A percentile compares a stretch with the other conserved stretches of the same genome.
These are phyloP conservation scores for Dendrostoma leiphaemia DNA, from an alignment of 2,329 filamentous ascomycete genomes.

Conservation along the genomic window DNA sequence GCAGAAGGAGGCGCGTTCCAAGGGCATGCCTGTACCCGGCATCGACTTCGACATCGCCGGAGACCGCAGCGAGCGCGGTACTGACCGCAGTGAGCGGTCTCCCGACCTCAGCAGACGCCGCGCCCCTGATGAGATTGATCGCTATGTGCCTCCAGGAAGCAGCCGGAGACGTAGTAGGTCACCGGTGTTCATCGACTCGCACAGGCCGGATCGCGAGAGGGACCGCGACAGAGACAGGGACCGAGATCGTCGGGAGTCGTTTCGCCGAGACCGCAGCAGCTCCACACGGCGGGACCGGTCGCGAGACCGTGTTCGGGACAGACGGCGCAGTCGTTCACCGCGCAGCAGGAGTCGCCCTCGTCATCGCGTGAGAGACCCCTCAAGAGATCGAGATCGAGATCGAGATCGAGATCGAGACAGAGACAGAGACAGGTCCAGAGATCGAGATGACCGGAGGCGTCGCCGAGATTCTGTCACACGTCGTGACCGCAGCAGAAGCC, in stretches of 20 bases:
- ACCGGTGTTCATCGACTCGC: slow-evolving; percentile 22
- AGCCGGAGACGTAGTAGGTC: slow-evolving; percentile 26
- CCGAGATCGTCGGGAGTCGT: slow-evolving; percentile 40
- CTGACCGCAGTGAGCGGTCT: slow-evolving; percentile 26
- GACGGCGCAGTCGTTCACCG: slow-evolving; percentile 21
- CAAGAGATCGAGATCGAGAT: slow-evolving; percentile 21
- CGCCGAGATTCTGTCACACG: slow-evolving; percentile 31
- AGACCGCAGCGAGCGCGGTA: slow-evolving; percentile 29
- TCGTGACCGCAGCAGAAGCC: slow-evolving; percentile 19
- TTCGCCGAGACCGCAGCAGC: slow-evolving; percentile 54
- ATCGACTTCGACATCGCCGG: slow-evolving; percentile 50
- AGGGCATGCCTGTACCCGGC: slow-evolving; percentile 57
- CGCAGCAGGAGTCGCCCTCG: slow-evolving; percentile 28
- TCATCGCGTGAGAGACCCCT: slow-evolving; percentile 31
- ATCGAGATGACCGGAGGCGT: slow-evolving; percentile 30
- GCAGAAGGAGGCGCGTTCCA: slow-evolving; percentile 58
- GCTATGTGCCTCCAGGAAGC: slow-evolving; percentile 45
- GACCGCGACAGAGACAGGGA: slow-evolving; percentile 41
- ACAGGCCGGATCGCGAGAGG: slow-evolving; percentile 24
- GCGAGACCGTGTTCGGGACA: slow-evolving; percentile 35
- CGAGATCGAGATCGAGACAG: slow-evolving; percentile 30
- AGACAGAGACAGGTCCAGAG: slow-evolving; percentile 29
- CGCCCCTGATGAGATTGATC: slow-evolving; percentile 42
- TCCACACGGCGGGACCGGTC: slow-evolving; percentile 48
- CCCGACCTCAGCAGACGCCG: slow-evolving; percentile 40